Evolutionary conservation across 108 stramenopile species (phyloP).

Genomic region (Discostella stelligeroides): DNA sequence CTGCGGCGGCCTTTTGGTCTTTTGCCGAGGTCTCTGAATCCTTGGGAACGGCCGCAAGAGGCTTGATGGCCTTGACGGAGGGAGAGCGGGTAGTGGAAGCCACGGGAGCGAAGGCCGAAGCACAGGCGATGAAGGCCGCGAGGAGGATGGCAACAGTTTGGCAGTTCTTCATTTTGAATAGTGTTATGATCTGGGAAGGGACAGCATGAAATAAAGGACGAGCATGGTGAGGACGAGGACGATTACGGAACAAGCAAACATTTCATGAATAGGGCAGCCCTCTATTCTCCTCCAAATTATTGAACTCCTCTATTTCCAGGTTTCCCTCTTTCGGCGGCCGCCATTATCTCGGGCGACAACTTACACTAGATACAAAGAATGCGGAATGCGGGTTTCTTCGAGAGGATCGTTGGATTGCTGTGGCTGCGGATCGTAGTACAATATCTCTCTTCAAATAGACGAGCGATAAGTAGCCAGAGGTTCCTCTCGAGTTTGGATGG

Average conservation of each 20-base stretch:
- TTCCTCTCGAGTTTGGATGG: no score
- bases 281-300: no score
- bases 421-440: no score
- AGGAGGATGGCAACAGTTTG: constrained; percentile 60
- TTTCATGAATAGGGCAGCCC: no score
- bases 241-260: neutral
- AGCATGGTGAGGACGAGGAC: neutral
- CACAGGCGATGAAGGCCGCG: constrained; percentile 67
- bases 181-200: neutral
- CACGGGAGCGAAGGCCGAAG: constrained; percentile 74
- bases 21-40: constrained; percentile 51
- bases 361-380: no score
- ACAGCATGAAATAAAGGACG: neutral
- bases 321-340: no score
- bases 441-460: neutral
- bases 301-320: no score
- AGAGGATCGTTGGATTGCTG: no score
- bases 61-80: constrained; percentile 41
- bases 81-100: constrained; percentile 49
- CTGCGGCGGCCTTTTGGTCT: constrained; percentile 67
- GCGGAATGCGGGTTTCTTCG: no score
- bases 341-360: no score
- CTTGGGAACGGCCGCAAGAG: constrained; percentile 56
- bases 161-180: constrained; percentile 76
- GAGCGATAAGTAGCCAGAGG: no score